These are phyloP conservation scores for Cardamine chenopodiifolia DNA, from an alignment of 345 rosid species.

Conservation along the genomic window DNA sequence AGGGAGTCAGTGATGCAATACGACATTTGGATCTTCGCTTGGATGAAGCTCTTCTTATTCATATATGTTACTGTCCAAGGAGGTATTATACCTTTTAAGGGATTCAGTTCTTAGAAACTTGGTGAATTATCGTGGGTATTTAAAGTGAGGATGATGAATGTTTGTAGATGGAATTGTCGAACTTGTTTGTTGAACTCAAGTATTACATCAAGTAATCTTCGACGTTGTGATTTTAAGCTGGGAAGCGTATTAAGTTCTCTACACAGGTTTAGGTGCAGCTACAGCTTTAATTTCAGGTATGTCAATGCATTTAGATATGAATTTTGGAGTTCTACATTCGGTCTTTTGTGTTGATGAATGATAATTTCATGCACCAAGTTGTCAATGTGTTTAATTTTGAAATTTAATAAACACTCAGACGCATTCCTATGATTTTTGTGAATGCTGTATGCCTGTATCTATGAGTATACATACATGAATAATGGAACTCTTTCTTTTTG, in stretches of 20 bases:
- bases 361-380: background rate
- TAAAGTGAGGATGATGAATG: constrained; percentile 10
- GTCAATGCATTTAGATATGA: background rate
- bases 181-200: constrained; percentile 61
- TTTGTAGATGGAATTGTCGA: constrained; percentile 82
- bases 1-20: constrained; percentile 72
- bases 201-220: constrained; percentile 66
- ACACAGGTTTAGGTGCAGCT: constrained; percentile 71
- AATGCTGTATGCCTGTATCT: constrained; percentile 6
- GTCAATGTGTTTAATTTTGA: too few species aligned
- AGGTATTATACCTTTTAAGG: constrained; percentile 50
- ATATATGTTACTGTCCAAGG: constrained; percentile 85
- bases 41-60: constrained; percentile 73
- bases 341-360: constrained; percentile 9
- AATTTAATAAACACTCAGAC: background rate
- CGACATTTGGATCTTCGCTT: constrained; percentile 49
- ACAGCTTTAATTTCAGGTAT: constrained; percentile 80
- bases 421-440: background rate
- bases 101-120: background rate
- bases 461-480: background rate
- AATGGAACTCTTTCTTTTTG: background rate
- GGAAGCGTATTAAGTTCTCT: constrained; percentile 76
- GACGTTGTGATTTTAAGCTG: constrained; percentile 90
- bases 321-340: background rate
- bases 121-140: background rate